phyloP scores from a whole-genome alignment of 139 green algal species.

The Chlorella sp. region DNA sequence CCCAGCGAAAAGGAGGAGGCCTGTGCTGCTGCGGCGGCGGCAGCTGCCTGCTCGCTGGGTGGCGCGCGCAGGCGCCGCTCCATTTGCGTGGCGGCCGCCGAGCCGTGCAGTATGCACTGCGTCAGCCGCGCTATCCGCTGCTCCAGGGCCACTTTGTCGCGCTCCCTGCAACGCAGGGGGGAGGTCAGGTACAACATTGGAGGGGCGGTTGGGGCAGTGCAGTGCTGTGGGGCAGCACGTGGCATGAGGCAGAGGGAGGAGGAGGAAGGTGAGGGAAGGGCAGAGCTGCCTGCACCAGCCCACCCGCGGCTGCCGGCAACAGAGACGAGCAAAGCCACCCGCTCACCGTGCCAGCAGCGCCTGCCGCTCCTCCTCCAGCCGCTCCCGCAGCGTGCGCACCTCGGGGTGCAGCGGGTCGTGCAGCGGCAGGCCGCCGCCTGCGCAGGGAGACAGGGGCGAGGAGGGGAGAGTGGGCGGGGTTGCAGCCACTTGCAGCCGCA shows the following conservation, averaged over 20 bases:
- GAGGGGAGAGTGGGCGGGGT: neutral
- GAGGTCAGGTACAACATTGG: neutral
- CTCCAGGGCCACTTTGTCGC: constrained; percentile 29
- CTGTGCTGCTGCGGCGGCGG: neutral
- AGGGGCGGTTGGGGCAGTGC: neutral
- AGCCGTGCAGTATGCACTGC: constrained; percentile 34
- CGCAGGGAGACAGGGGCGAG: neutral
- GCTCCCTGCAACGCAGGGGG: constrained; percentile 3
- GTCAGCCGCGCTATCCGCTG: constrained; percentile 30
- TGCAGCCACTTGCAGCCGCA: neutral
- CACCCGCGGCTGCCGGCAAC: no score
- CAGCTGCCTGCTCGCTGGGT: neutral
- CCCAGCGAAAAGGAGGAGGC: neutral
- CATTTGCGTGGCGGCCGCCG: constrained; percentile 17
- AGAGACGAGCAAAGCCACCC: no score
- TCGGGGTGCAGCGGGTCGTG: constrained; percentile 53
- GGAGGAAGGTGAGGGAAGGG: no score
- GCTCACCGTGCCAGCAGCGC: constrained; percentile 47
- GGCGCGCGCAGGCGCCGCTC: constrained; percentile 19
- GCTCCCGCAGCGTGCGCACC: constrained; percentile 65
- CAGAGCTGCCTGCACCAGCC: neutral
- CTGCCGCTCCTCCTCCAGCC: constrained; percentile 75
- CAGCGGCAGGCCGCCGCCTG: constrained; percentile 26
- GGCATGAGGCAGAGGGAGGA: no score
- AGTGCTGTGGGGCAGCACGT: no score